Evolutionary conservation across 768 basidiomycete genomes (phyloP), one percentile per base, ranked within the genome.

Genomic region (Trametes punicea): DNA sequence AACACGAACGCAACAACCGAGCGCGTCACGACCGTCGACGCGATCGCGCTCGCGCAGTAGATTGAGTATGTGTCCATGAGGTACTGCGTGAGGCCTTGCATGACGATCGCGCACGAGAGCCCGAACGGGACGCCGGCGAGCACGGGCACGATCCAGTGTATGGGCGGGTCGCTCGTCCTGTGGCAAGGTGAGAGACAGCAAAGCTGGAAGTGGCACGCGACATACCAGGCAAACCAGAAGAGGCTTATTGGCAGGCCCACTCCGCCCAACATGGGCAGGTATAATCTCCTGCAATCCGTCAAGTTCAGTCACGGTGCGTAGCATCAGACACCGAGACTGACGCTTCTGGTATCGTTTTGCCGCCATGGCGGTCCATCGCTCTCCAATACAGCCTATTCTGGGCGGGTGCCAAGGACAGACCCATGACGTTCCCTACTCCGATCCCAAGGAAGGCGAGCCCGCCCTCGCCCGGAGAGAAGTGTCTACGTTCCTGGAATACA

Each of bases 21-120:
- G 56, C 86, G 82, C 44, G 87, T 67, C 46, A 88, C 81, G 49
- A 86, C 81, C 9, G 83, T 85, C 51, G 85, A 81, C 13, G 86
- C 85, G 48, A 87, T 76, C 16, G 85, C 86, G 61, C 82, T 84
- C 2, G 85, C 84, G 57, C 78, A 81, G 68, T 84, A 84, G 40
- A 86, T 73, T 40, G 75, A 75, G 72, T 88, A 88, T 13, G 81
- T 73, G 64, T 88, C 87, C 79, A 90, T 84, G 54, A 88, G 74
- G 71, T 88, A 88, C 3, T 82, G 81, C 38, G 83, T 80, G n/a
- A 85, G 70, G 41, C 79, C 78, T 61, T 84, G 79, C 71, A 88
- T 74, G 55, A 88, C 80, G 59, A 82, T 74, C n/a, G 85, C 77
- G 54, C 84, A 78, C 15, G 83, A 82, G 16, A 73, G 65, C 23